Base-by-base conservation (phyloP, 1,139 yeast genomes). In the Candida gigantensis region DNA sequence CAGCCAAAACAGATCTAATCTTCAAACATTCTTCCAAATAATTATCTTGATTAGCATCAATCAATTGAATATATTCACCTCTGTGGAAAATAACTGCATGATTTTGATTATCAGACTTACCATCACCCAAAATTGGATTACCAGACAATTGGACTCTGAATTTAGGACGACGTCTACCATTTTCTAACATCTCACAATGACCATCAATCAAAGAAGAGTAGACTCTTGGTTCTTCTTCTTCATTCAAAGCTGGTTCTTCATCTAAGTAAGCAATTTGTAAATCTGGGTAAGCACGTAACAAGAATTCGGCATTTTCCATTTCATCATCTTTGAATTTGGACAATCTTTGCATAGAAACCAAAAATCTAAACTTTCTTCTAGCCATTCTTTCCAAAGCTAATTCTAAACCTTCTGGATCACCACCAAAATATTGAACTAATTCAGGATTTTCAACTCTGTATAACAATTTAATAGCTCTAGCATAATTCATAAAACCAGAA, bases 401-500 rank as follows among this genome's bases (percentile, higher is more conserved):
- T 72, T 92, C 98, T 55, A 92, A 74, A 41, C 82, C 82, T 62
- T 92, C 98, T 43, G 97, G 96, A 62, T 92, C 95, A 52, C 98
- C 98, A 54, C 97, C 98, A 62, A 87, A 88, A 83, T 87, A 85
- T 72, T 88, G 96, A 42, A 92, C 98, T 60, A 94, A 89, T 69
- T 92, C 98, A 38, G 98, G 98, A 70, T 92, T 92, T 70, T 92
- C 98, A 57, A 92, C 98, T 72, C 98, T 88, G 77, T 92, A 92
- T 52, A 92, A 79, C 63, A 92, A 79, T 68, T 92, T 92, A 61
- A 92, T 90, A 41, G 98, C 98, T 73, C 97, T 86, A 19, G 97
- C 94, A 63, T 92, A 92, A 70, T 92, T 92, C 98, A 92, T 92
- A 74, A 92, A 92, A 62, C 98, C 98, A 48, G 97, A 89, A 42